phyloP scores from a whole-genome alignment of 1,139 yeast genomes.

The Yamadazyma sp. region DNA sequence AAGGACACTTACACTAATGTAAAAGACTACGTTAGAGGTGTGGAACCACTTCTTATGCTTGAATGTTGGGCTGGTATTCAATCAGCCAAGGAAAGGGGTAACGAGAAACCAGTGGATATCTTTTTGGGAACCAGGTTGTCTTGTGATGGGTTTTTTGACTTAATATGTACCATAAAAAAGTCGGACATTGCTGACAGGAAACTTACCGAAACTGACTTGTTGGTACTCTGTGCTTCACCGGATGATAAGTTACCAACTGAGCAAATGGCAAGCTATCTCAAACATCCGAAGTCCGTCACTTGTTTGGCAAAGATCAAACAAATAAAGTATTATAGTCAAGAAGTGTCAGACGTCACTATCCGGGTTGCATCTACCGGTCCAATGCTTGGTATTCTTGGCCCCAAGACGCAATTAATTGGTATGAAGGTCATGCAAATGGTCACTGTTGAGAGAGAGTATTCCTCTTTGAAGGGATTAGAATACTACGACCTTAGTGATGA shows the following conservation, averaged over 20 bases:
- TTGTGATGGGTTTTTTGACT: conserved; percentile 85
- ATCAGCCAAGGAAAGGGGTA: conserved; percentile 64
- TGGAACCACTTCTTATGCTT: conserved; percentile 77
- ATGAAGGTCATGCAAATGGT: conserved; percentile 82
- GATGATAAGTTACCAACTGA: conserved; percentile 19
- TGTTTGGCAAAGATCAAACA: conserved; percentile 82
- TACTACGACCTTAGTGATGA: conserved; percentile 72
- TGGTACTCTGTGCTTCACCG: conserved; percentile 60
- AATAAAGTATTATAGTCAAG: conserved; percentile 63
- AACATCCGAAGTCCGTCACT: conserved; percentile 29
- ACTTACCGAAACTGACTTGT: conserved; percentile 73
- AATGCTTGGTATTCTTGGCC: conserved; percentile 57
- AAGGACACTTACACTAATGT: conserved; percentile 53
- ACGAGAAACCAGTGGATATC: conserved; percentile 65
- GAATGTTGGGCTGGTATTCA: conserved; percentile 95
- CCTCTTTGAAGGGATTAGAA: conserved; percentile 77
- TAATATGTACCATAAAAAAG: conserved; percentile 72
- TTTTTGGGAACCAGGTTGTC: conserved; percentile 77
- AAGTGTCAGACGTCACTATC: conserved; percentile 69
- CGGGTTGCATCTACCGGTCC: conserved; percentile 57
- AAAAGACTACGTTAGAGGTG: conserved; percentile 61
- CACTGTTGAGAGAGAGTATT: conserved; percentile 89
- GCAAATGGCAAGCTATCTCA: conserved; percentile 24
- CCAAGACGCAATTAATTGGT: conserved; percentile 62
- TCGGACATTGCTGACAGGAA: conserved; percentile 50